Evolutionary conservation across 2,329 filamentous ascomycete species (phyloP), one percentile per base, ranked within the genome.

Genomic region (Salinomyces thailandicus): DNA sequence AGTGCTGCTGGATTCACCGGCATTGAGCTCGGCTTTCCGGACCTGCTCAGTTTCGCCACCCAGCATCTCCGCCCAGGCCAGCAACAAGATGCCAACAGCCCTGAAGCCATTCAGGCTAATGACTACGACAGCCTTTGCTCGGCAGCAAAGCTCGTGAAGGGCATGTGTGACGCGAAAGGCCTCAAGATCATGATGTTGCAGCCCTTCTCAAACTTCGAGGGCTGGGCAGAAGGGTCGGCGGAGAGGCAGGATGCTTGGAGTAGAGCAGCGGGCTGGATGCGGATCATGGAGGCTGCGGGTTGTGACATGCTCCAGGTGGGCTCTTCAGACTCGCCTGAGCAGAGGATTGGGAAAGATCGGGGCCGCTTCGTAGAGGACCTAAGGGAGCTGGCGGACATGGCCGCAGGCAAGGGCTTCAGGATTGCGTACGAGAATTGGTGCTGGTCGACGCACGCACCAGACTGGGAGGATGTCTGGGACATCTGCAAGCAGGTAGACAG

Each of bases 391-490:
- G 76, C 74, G 2, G 76, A 81, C 37, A 60, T 81, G 35, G 65
- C 81, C 1, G 70, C 69, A 0, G 54, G 65, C 15, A 67, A 73
- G 31, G 67, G 68, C 0, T 73, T 76, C 53, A 68, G 72, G 5
- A 61, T 87, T 13, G 80, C 81, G 0, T 87, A 86, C 47, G 81
- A 87, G 60, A 85, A 86, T 52, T 86, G 81, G 80, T 85, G 81
- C 59, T 87, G 81, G 82, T 77, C 77, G 0, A 83, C 80, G 0
- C 72, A 76, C 33, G 78, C 80, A 0, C 72, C 77, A 0, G 67
- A 62, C 1, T 89, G 81, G 82, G 72, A 70, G 44, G 68, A 77
- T 33, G 77, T 78, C 0, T 86, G 79, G 79, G 62, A 72, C 2
- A 77, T 86, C 9, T 77, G 84, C 3, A 52, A 71, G 43, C 66